Evolutionary conservation across 2,329 filamentous ascomycete species (phyloP).

Genomic region (Aspergillus udagawae): DNA sequence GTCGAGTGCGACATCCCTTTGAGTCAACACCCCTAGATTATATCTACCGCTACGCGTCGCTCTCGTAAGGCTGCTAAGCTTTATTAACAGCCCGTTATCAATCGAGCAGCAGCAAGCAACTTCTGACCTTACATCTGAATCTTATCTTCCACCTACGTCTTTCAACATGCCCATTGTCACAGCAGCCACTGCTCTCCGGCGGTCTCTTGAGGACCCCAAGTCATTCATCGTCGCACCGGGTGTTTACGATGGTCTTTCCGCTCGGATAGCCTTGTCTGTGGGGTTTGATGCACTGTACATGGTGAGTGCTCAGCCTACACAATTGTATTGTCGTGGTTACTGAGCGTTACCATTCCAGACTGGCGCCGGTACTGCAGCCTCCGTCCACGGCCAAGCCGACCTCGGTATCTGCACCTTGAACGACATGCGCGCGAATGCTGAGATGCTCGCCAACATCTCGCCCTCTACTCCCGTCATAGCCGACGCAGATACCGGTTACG

Average conservation of each 20-base stretch:
- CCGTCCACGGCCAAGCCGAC: slow-evolving; percentile 47
- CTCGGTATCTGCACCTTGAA: slow-evolving; percentile 49
- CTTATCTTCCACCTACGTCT: neutral
- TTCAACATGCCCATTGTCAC: slow-evolving; percentile 21
- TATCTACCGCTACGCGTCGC: neutral
- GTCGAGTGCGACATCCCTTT: neutral
- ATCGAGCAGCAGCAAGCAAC: neutral
- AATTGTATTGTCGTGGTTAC: neutral
- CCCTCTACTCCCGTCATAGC: slow-evolving; percentile 50
- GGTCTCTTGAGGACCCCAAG: slow-evolving; percentile 28
- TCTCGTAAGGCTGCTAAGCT: neutral
- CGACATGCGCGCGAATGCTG: slow-evolving; percentile 52
- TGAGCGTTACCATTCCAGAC: slow-evolving; percentile 33
- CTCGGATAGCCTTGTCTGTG: slow-evolving; percentile 45
- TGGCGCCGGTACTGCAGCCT: slow-evolving; percentile 49
- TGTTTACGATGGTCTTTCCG: slow-evolving; percentile 51
- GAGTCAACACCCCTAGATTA: neutral
- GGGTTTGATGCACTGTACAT: slow-evolving; percentile 52
- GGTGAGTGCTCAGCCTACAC: slow-evolving; percentile 28
- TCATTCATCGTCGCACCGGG: slow-evolving; percentile 45
- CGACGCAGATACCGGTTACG: slow-evolving; percentile 54
- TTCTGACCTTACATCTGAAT: neutral
- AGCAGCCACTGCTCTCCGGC: slow-evolving; percentile 31
- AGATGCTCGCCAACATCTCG: slow-evolving; percentile 51
- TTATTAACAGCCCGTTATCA: neutral